Evolutionary conservation across 768 basidiomycete genomes (phyloP).

Genomic region (Boletus rubescentipes): DNA sequence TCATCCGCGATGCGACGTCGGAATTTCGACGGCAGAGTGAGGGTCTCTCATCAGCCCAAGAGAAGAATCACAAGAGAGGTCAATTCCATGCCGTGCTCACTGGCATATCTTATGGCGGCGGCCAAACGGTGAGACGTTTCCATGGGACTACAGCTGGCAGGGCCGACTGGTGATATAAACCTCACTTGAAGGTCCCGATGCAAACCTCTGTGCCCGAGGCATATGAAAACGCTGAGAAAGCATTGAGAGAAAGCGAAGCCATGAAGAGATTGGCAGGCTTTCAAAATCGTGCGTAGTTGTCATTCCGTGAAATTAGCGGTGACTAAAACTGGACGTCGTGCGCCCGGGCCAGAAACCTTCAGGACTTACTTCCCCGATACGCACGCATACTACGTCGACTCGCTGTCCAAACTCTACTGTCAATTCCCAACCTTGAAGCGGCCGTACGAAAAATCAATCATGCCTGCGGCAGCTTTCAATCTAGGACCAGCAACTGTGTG

Average conservation of each 20-base stretch:
- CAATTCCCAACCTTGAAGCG: fast-evolving
- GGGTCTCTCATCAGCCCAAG: no score
- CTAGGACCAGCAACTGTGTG: not conserved
- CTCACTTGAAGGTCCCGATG: not conserved
- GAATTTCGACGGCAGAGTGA: not conserved
- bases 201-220: fast-evolving
- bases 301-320: no score
- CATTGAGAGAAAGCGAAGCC: not conserved
- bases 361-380: not conserved
- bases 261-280: not conserved
- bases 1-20: not conserved
- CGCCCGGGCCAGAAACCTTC: not conserved
- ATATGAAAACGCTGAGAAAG: not conserved
- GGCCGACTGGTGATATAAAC: no score
- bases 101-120: not conserved
- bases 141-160: no score
- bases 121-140: not conserved
- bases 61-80: not conserved
- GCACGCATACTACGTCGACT: not conserved
- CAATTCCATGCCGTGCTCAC: not conserved
- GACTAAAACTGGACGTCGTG: no score
- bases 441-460: not conserved
- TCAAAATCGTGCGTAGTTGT: not conserved
- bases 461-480: conserved; percentile 1
- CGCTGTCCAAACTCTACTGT: not conserved